Evolutionary conservation across 148 eudicot species (phyloP).

Genomic region (Cornus florida): DNA sequence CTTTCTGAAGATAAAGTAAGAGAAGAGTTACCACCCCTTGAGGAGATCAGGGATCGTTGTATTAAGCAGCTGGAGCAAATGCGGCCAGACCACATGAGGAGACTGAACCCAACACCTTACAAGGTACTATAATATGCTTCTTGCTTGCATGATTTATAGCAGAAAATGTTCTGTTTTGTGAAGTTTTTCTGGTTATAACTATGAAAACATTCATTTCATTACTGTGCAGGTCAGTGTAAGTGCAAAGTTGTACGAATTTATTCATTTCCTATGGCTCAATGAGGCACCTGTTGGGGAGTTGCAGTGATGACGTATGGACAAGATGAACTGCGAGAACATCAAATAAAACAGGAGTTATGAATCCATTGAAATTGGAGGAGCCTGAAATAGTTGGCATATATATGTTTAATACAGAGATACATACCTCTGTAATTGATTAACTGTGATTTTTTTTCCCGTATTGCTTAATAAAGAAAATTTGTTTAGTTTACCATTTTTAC

Average conservation of each 20-base stretch:
- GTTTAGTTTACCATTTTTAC: neutral
- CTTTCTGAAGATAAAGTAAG: slow-evolving; percentile 55
- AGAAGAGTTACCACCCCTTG: slow-evolving; percentile 64
- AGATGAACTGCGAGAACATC: neutral
- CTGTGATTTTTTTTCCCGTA: neutral
- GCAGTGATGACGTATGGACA: slow-evolving; percentile 40
- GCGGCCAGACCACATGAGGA: slow-evolving; percentile 96
- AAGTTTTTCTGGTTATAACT: neutral
- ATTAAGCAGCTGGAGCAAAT: slow-evolving; percentile 78
- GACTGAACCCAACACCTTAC: slow-evolving; percentile 95
- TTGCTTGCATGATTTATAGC: neutral
- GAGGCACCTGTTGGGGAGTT: slow-evolving; percentile 86
- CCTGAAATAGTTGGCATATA: neutral
- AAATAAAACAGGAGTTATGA: neutral
- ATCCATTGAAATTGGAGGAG: neutral
- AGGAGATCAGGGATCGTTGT: slow-evolving; percentile 64
- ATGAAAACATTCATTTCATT: neutral
- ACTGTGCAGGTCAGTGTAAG: slow-evolving; percentile 69
- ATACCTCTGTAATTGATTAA: neutral
- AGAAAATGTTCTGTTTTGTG: neutral
- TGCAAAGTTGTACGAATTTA: slow-evolving; percentile 62
- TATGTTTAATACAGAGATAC: neutral
- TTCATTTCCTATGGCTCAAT: slow-evolving; percentile 78
- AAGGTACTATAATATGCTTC: slow-evolving; percentile 46
- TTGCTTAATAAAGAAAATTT: neutral